Evolutionary conservation across 140 eudicot genomes (phyloP).

Genomic region (Flaveria floridana): DNA sequence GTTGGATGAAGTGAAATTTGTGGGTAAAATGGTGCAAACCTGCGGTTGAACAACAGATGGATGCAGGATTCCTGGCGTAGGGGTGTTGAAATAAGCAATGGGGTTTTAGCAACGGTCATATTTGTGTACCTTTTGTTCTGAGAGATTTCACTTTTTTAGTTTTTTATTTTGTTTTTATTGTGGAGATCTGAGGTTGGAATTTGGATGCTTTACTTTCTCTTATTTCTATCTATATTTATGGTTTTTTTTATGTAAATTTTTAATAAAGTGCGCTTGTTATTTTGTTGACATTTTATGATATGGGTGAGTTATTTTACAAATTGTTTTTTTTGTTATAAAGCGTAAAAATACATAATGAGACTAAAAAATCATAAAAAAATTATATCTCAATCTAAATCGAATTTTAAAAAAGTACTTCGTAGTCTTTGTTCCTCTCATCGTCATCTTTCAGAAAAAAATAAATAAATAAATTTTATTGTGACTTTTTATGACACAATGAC

Average conservation of each 20-base stretch:
- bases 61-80: slow-evolving; percentile 40
- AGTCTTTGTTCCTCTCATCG: too few relatives aligned
- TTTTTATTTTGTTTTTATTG: slow-evolving; percentile 1
- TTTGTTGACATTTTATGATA: too few relatives aligned
- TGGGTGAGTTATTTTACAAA: too few relatives aligned
- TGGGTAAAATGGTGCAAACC: slow-evolving; percentile 29
- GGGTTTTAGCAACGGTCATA: slow-evolving; percentile 35
- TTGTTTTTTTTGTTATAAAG: too few relatives aligned
- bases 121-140: slow-evolving; percentile 32
- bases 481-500: too few relatives aligned
- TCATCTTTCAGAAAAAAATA: too few relatives aligned
- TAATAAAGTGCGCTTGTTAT: not conserved
- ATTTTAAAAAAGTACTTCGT: too few relatives aligned
- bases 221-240: slow-evolving; percentile 17
- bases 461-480: too few relatives aligned
- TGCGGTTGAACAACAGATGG: slow-evolving; percentile 19
- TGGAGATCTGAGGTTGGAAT: not conserved
- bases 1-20: slow-evolving; percentile 29
- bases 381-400: too few relatives aligned
- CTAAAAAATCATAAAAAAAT: too few relatives aligned
- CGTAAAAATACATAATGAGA: too few relatives aligned
- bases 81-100: slow-evolving; percentile 33
- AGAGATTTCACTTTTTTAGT: not conserved
- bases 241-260: not conserved
- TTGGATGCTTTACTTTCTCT: slow-evolving; percentile 30